Percentiles rank a stretch among this genome's conserved stretches.
Evolutionary conservation across 2,329 filamentous ascomycete genomes (phyloP).

Genomic region (Pyrenophora graminea): DNA sequence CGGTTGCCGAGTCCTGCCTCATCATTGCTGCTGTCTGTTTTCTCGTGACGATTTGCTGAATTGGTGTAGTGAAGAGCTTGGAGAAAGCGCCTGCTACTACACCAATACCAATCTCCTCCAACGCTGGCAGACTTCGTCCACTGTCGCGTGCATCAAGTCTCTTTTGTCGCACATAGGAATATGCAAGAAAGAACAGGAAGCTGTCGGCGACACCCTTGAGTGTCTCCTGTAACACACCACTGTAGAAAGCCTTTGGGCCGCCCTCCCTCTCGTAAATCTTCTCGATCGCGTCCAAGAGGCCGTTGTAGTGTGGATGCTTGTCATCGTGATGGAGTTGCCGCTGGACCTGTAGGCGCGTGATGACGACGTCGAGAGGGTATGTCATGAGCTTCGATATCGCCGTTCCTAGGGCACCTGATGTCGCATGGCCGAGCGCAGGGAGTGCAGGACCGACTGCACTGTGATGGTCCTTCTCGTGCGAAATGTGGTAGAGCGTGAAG

Average conservation of each 20-base stretch:
- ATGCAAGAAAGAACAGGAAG: conserved; percentile 85
- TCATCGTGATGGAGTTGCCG: conserved; percentile 56
- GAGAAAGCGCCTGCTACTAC: conserved; percentile 74
- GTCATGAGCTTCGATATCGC: conserved; percentile 77
- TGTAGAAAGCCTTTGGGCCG: conserved; percentile 69
- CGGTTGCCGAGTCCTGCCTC: conserved; percentile 43
- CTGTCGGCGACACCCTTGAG: conserved; percentile 65
- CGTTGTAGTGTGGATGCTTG: conserved; percentile 60
- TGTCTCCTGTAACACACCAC: conserved; percentile 50
- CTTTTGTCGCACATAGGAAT: conserved; percentile 62
- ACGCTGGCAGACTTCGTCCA: conserved; percentile 57
- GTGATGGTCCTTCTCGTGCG: conserved; percentile 42
- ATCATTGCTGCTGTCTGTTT: conserved; percentile 72
- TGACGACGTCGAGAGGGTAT: conserved; percentile 81
- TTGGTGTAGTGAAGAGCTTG: conserved; percentile 76
- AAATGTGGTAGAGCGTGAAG: conserved; percentile 49
- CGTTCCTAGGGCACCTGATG: conserved; percentile 77
- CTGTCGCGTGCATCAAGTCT: conserved; percentile 35
- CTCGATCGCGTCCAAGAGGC: conserved; percentile 69
- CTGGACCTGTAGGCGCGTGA: conserved; percentile 82
- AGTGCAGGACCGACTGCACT: conserved; percentile 55
- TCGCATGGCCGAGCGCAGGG: conserved; percentile 78
- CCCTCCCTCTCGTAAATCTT: conserved; percentile 75
- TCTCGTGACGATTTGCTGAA: conserved; percentile 79
- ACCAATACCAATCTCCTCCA: conserved; percentile 76